Evolutionary conservation across 2,329 filamentous ascomycete species (phyloP).

Genomic region (Aspergillus sp.): DNA sequence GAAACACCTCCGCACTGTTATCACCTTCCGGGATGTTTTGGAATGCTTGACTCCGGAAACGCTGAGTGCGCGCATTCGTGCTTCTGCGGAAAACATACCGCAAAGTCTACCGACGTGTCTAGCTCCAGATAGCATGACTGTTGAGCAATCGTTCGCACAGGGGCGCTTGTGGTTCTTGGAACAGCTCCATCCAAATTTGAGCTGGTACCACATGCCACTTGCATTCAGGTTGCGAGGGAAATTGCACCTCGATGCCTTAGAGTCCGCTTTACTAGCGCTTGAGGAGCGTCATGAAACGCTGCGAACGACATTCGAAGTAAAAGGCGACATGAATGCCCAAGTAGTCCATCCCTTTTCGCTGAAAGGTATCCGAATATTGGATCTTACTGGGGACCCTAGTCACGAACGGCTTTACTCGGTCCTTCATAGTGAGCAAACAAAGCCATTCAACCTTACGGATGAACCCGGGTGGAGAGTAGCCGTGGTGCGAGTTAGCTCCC

Average conservation of each 20-base stretch:
- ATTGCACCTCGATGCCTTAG: slow-evolving; percentile 6
- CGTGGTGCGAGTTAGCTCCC: neutral
- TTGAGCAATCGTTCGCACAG: slow-evolving; percentile 10
- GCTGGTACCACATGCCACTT: slow-evolving; percentile 4
- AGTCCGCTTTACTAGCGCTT: slow-evolving; percentile 1
- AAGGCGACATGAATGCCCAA: neutral
- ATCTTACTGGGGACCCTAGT: neutral
- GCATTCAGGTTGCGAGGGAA: neutral
- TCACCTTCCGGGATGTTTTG: slow-evolving; percentile 2
- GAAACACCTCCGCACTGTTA: neutral
- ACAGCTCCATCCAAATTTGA: neutral
- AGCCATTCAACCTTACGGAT: neutral
- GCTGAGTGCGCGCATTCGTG: neutral
- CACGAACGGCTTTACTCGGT: neutral
- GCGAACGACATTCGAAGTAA: slow-evolving; percentile 7
- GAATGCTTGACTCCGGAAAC: neutral
- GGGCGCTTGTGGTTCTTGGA: slow-evolving; percentile 10
- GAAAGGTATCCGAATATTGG: neutral
- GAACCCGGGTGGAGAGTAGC: slow-evolving; percentile 1
- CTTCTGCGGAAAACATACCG: neutral
- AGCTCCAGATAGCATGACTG: neutral
- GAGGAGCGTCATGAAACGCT: slow-evolving; percentile 11
- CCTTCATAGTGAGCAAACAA: slow-evolving; percentile 5
- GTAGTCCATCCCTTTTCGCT: neutral
- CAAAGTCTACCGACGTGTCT: neutral